Base-by-base conservation (phyloP, 805 yeast genomes). In the Cyberlindnera mycetangii region DNA sequence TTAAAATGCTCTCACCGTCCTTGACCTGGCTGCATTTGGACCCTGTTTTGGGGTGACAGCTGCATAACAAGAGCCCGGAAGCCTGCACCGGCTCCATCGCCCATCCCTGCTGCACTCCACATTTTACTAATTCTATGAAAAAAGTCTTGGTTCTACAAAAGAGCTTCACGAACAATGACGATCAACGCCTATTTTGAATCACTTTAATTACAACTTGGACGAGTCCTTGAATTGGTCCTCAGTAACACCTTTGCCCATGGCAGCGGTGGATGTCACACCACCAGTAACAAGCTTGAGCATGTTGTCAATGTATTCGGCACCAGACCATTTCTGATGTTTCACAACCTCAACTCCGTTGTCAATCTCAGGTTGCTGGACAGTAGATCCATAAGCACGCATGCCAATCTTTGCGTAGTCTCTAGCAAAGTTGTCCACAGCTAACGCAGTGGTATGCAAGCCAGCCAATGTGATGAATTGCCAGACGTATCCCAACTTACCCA, bases 401-500 rank as follows among this genome's bases (percentile, higher is more conserved):
- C 97, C 98, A 55, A 78, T 76, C 65, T 79, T 72, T 44, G 89
- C 71, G 67, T 83, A 92, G 58, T 82, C 81, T 63, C 81, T 77
- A 34, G 97, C 76, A 63, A 92, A 92, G 61, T 81, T 78, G 64
- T 89, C 93, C 47, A 85, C 83, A 30, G 96, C 95, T 63, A 92
- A 77, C 6, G 97, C 98, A 45, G 92, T 89, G 46, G 97, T 89
- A 69, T 92, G 98, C 62, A 92, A 79, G 62, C 98, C 98, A 16
- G 97, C 98, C 61, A 92, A 78, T 6, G 98, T 92, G 69, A 92
- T 92, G 70, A 92, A 92, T 70, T 92, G 97, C 97, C 98, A 92
- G 53, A 87, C 89, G 72, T 83, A 92, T 50, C 98, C 98, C 56
- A 90, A 78, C 68, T 84, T 75, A 51, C 84, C 95, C 50, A 92